Evolutionary conservation across 192 early-diverging fungal genomes (phyloP).

Genomic region (Entomortierella chlamydospora): DNA sequence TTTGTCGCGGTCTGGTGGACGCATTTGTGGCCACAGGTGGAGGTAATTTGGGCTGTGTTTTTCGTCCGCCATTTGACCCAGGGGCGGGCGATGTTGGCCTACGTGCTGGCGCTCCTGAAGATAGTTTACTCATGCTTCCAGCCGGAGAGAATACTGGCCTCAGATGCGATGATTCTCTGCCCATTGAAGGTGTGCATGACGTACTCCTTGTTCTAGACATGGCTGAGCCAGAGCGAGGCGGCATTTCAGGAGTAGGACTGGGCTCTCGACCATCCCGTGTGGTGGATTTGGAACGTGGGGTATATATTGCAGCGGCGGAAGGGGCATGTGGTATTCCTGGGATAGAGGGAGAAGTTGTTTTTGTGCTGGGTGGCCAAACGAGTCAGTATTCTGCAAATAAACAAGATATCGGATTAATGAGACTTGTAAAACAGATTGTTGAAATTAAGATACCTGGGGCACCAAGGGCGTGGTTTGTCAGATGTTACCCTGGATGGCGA

Average conservation of each 20-base stretch:
- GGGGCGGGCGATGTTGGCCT: constrained; percentile 3
- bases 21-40: constrained; percentile 34
- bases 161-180: constrained; percentile 8
- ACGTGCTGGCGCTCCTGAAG: constrained; percentile 16
- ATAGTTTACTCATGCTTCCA: constrained; percentile 40
- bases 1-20: constrained; percentile 1
- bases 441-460: constrained; percentile 31
- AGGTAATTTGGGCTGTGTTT: constrained; percentile 25
- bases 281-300: constrained; percentile 23
- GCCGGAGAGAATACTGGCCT: constrained; percentile 33
- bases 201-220: constrained; percentile 21
- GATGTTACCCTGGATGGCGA: constrained; percentile 29
- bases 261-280: constrained; percentile 13
- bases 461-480: constrained; percentile 50
- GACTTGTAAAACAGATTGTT: too few relatives aligned
- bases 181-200: constrained; percentile 32
- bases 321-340: constrained; percentile 47
- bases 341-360: constrained; percentile 36
- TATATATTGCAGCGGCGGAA: constrained; percentile 37
- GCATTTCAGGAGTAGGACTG: constrained; percentile 14
- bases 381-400: background rate
- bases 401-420: background rate
- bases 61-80: background rate
- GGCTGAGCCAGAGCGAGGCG: constrained; percentile 5
- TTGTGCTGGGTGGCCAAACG: constrained; percentile 15